phyloP scores from a whole-genome alignment of 768 basidiomycete genomes.

The Kwoniella dejecticola region DNA sequence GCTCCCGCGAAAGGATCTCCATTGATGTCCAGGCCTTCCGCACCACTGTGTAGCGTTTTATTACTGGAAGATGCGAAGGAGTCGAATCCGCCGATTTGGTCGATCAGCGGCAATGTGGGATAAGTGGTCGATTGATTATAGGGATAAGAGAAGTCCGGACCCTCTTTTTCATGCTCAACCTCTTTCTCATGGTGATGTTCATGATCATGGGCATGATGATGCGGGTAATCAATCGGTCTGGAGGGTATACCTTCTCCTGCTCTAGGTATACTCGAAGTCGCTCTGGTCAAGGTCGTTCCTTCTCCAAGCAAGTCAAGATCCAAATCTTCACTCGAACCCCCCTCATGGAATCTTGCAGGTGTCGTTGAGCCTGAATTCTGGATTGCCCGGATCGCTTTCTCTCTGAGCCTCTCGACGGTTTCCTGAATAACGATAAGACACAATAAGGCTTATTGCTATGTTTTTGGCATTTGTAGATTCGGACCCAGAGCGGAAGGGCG shows the following conservation, averaged over 20 bases:
- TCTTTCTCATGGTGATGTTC: too few species aligned
- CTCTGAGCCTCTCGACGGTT: conserved; percentile 12
- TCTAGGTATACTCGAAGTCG: not conserved
- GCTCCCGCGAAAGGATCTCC: too few species aligned
- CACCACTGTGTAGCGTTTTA: too few species aligned
- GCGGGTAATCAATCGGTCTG: not conserved
- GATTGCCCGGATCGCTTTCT: conserved; percentile 10
- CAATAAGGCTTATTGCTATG: too few species aligned
- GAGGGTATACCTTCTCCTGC: not conserved
- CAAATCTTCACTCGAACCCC: conserved; percentile 15
- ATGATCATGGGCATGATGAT: not conserved
- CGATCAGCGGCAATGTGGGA: not conserved
- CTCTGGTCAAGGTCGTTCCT: conserved; percentile 11
- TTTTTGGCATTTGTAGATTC: too few species aligned
- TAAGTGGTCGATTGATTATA: too few species aligned
- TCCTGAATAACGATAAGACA: too few species aligned
- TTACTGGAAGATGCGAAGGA: too few species aligned
- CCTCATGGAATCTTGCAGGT: not conserved
- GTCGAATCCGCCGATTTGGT: not conserved
- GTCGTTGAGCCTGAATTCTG: conserved; percentile 3
- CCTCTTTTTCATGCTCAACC: not conserved
- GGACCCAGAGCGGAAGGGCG: too few species aligned
- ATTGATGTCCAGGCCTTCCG: too few species aligned
- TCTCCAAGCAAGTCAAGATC: conserved; percentile 15
- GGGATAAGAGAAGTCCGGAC: too few species aligned